Percentiles rank a stretch among this genome's conserved stretches.
phyloP scores from a whole-genome alignment of 352 stramenopile genomes.

The Phytophthora sojae region DNA sequence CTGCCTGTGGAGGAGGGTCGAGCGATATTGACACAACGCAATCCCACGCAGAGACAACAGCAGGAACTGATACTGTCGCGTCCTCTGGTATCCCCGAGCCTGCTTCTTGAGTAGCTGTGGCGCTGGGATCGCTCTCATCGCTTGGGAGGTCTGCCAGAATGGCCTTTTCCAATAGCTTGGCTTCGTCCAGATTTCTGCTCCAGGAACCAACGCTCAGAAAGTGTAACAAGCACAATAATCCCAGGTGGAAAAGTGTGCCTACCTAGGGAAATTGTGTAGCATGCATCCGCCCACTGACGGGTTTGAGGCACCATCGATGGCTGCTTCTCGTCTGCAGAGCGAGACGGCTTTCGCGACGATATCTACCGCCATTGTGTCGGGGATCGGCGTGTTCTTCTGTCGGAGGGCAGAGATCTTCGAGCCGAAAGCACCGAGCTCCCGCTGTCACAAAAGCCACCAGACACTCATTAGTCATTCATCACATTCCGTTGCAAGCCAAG shows the following conservation, averaged over 20 bases:
- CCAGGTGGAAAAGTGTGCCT: background rate
- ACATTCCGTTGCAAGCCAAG: background rate
- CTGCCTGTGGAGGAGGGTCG: background rate
- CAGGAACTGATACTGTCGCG: background rate
- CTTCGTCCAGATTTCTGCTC: conserved; percentile 53
- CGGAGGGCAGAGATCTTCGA: conserved; percentile 45
- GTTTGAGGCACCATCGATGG: background rate
- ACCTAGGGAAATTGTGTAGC: conserved; percentile 72
- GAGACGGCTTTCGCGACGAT: conserved; percentile 48
- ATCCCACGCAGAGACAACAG: conserved; percentile 28
- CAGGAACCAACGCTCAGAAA: background rate
- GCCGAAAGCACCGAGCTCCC: conserved; percentile 60
- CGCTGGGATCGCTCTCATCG: conserved; percentile 6
- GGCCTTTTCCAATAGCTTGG: conserved; percentile 62
- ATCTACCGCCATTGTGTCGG: conserved; percentile 59
- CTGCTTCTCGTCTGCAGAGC: conserved; percentile 31
- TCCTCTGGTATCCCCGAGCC: conserved; percentile 20
- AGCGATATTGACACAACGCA: conserved; percentile 38
- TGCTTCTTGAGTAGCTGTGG: conserved; percentile 20
- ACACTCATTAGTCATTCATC: background rate
- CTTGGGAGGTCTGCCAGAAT: conserved; percentile 19
- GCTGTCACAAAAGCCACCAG: conserved; percentile 30
- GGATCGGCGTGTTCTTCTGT: conserved; percentile 57
- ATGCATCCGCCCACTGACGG: conserved; percentile 35
- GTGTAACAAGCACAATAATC: background rate